Evolutionary conservation across 768 basidiomycete species (phyloP).

Genomic region (Russula compacta): DNA sequence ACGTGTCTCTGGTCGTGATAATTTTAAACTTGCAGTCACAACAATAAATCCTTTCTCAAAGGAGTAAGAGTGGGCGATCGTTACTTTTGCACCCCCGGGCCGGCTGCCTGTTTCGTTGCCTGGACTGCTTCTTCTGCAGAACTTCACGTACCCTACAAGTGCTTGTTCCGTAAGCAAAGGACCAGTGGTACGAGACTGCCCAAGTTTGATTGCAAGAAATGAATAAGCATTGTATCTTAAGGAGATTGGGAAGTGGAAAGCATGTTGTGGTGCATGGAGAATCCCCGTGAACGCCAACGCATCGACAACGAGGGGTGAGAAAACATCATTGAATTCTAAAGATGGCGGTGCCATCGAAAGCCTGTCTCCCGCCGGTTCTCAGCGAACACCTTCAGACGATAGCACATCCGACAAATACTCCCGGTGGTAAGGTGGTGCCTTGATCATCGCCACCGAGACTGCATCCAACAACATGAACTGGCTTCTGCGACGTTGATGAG

Average conservation of each 20-base stretch:
- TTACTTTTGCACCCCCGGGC: not conserved
- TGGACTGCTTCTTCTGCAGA: not conserved
- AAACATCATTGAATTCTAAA: not conserved
- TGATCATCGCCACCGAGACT: not conserved
- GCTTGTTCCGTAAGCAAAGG: not conserved
- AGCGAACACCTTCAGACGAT: not conserved
- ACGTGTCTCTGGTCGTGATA: conserved; percentile 9
- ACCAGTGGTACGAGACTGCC: not conserved
- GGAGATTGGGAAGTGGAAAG: not conserved
- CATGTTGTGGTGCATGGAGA: not conserved
- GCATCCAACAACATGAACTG: too few relatives aligned
- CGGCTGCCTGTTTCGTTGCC: not conserved
- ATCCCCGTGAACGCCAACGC: not conserved
- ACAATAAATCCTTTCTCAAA: not conserved
- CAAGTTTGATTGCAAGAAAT: not conserved
- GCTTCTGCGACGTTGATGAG: not conserved
- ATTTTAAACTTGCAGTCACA: not conserved
- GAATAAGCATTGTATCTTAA: not conserved
- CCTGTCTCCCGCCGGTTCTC: not conserved
- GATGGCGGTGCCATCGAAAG: not conserved
- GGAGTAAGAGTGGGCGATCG: conserved; percentile 2
- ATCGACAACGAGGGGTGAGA: not conserved
- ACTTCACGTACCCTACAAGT: not conserved
- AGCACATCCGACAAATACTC: not conserved
- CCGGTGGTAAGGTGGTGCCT: not conserved